Base-by-base conservation (phyloP, 2,329 filamentous ascomycete genomes). In the Botrytis aclada region DNA sequence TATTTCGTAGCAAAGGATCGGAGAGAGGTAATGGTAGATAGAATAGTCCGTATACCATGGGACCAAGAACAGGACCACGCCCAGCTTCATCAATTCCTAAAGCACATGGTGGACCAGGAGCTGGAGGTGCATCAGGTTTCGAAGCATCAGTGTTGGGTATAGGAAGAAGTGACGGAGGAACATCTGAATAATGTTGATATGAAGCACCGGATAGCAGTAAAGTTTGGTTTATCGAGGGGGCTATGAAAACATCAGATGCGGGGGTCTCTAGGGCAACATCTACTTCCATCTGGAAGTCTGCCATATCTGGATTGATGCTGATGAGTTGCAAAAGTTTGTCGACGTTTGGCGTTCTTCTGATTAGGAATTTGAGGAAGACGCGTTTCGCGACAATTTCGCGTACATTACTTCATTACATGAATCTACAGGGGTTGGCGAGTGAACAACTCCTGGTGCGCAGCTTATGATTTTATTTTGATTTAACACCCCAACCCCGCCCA, bases 21-120 rank as follows among this genome's bases (percentile, higher is more conserved):
- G 91, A 88, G 41, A 90, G 85, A 0, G 89, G 86, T 2, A 93
- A 82, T 69, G 97, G 97, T 76, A 97, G 93, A 84, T 88, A 90
- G 84, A 91, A 91, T 78, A 90, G 84, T 76, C 86, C 88, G 84
- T 92, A 92, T 78, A 92, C 89, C 90, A 92, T 91, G 78, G 86
- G 91, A 77, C 93, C 95, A 20, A 98, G 88, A n/a, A 98, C 95
- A 37, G 95, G 95, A 1, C 95, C 95, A 79, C 95, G 90, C 63
- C 95, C 95, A 77, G 95, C 95, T 85, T 98, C 95, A 82, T 98
- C 95, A 69, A 98, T 92, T 75, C 95, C 95, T 34, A 98, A 87
- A 32, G 92, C 91, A 82, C 93, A 96, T 80, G 90, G 87, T 72
- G 85, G 87, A 29, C 81, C 82, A 62, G 83, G 78, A 61, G 82